Evolutionary conservation across 2,329 filamentous ascomycete genomes (phyloP).

Genomic region (Fusarium kyushuense): DNA sequence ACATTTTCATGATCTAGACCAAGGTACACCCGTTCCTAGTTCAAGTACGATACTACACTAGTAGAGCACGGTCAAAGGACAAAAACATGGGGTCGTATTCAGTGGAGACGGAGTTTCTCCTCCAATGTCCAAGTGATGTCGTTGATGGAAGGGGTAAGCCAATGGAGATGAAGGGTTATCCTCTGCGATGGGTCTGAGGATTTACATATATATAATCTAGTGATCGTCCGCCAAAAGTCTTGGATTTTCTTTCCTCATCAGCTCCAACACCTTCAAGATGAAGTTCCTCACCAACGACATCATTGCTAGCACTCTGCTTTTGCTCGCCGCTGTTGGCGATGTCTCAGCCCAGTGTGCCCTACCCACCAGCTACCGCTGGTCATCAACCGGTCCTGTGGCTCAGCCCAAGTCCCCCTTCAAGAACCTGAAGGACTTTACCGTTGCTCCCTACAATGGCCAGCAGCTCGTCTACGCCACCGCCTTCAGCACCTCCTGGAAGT

Average conservation of each 20-base stretch:
- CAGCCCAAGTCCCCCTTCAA: constrained; percentile 25
- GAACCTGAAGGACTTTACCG: constrained; percentile 71
- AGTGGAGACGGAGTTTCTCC: background rate
- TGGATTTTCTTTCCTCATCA: background rate
- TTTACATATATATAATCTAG: constrained; percentile 9
- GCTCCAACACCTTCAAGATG: background rate
- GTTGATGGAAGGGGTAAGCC: background rate
- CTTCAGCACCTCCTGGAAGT: constrained; percentile 59
- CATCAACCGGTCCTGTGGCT: constrained; percentile 10
- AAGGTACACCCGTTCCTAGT: constrained; percentile 1
- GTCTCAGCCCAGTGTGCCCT: constrained; percentile 13
- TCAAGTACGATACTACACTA: background rate
- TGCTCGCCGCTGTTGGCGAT: constrained; percentile 21
- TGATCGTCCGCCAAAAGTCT: constrained; percentile 1
- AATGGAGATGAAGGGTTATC: background rate
- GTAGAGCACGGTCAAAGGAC: background rate
- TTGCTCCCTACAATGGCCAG: constrained; percentile 65
- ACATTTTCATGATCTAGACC: constrained; percentile 19
- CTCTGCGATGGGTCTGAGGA: background rate
- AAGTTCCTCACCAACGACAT: constrained; percentile 13
- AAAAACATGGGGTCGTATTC: background rate
- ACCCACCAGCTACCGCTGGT: constrained; percentile 16
- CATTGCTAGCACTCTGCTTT: constrained; percentile 2
- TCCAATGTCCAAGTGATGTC: background rate
- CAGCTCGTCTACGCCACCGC: constrained; percentile 71